phyloP scores from a whole-genome alignment of 177 flowering plant species.

The Vitis hybrid region DNA sequence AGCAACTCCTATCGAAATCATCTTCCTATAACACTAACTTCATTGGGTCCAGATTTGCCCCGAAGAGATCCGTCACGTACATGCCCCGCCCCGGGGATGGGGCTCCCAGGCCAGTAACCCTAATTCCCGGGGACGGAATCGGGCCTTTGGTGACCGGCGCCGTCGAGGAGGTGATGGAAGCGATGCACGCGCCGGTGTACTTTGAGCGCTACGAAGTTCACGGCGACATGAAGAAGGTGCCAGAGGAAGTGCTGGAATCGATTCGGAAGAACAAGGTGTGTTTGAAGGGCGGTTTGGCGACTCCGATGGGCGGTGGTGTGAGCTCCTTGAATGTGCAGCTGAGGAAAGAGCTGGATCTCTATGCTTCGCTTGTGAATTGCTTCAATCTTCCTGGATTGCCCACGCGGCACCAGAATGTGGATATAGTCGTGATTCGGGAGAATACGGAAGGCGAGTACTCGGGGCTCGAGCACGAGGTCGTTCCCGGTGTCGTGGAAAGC shows the following conservation, averaged over 20 bases:
- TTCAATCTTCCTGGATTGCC: conserved; percentile 67
- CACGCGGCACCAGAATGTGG: conserved; percentile 67
- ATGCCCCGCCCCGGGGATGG: conserved; percentile 66
- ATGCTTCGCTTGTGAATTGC: conserved; percentile 72
- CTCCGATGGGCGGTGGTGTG: conserved; percentile 89
- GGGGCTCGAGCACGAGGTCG: conserved; percentile 85
- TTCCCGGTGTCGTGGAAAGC: conserved; percentile 84
- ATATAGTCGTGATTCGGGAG: conserved; percentile 79
- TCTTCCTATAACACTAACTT: not conserved
- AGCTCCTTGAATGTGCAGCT: conserved; percentile 70
- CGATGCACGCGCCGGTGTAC: conserved; percentile 58
- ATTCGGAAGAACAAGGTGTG: conserved; percentile 71
- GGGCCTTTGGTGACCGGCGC: conserved; percentile 58
- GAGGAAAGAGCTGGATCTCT: conserved; percentile 73
- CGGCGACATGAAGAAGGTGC: conserved; percentile 56
- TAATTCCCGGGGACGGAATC: conserved; percentile 60
- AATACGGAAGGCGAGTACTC: conserved; percentile 84
- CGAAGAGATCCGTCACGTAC: conserved; percentile 38
- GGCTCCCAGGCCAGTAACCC: conserved; percentile 43
- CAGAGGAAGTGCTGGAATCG: conserved; percentile 59
- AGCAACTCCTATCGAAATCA: conserved; percentile 9
- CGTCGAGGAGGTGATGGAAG: conserved; percentile 60
- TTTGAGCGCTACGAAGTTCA: conserved; percentile 48
- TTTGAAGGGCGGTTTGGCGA: conserved; percentile 71
- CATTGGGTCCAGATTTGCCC: not conserved